Evolutionary conservation across 345 rosid species (phyloP).

Genomic region (Aquilaria malaccensis): DNA sequence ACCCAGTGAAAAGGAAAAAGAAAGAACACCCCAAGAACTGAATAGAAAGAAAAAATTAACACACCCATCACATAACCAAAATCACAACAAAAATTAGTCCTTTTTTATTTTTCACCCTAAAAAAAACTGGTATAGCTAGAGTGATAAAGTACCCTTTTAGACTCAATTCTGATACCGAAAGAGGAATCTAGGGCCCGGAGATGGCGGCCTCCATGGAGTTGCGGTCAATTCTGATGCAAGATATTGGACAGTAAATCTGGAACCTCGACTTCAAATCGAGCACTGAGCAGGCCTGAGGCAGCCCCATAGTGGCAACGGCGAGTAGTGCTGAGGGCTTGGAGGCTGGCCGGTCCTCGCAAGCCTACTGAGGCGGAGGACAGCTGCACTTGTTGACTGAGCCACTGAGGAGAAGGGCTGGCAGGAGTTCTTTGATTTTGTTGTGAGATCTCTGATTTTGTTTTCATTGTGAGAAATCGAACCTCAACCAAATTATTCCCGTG

Average conservation of each 20-base stretch:
- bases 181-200: constrained; percentile 59
- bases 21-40: no score
- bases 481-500: no score
- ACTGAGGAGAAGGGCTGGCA: constrained; percentile 28
- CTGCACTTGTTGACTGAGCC: constrained; percentile 54
- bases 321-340: constrained; percentile 52
- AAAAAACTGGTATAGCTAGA: background rate
- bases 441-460: no score
- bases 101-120: no score
- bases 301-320: constrained; percentile 49
- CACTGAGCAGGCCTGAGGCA: constrained; percentile 58
- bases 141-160: constrained; percentile 32
- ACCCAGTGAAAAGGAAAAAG: no score
- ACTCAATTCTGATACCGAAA: constrained; percentile 58
- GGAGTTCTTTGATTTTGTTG: constrained; percentile 7
- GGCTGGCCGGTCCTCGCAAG: constrained; percentile 27
- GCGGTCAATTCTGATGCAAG: constrained; percentile 72
- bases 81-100: no score
- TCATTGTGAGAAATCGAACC: no score
- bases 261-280: constrained; percentile 84
- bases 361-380: constrained; percentile 28
- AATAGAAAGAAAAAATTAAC: no score
- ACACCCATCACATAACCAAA: no score
- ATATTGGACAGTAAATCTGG: constrained; percentile 88
- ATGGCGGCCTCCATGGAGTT: constrained; percentile 68